Evolutionary conservation across 768 basidiomycete genomes (phyloP).

Genomic region (Pholiota conissans): DNA sequence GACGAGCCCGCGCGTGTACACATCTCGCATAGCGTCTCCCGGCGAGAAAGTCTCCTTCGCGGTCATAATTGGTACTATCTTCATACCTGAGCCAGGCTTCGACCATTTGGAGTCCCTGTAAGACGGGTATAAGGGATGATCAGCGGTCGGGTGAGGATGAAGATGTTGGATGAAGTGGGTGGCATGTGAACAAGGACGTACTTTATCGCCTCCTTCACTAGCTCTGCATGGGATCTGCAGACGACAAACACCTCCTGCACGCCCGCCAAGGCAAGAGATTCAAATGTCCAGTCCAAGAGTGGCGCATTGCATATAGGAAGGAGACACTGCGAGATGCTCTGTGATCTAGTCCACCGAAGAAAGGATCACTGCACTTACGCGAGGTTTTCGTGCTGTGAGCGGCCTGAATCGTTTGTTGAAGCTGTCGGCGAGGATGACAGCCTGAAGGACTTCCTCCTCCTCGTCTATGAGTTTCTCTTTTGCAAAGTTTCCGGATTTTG

Average conservation of each 20-base stretch:
- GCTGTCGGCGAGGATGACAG: conserved; percentile 94
- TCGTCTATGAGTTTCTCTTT: conserved; percentile 69
- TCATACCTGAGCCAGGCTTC: conserved; percentile 73
- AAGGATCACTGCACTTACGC: conserved; percentile 50
- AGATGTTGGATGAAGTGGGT: background rate
- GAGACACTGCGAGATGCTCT: conserved; percentile 60
- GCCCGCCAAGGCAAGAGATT: conserved; percentile 90
- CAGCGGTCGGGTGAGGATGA: background rate
- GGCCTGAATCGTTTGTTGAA: conserved; percentile 94
- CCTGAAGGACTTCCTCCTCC: conserved; percentile 88
- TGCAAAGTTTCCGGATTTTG: conserved; percentile 50
- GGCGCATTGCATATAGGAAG: conserved; percentile 94
- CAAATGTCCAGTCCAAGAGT: conserved; percentile 94
- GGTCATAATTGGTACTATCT: conserved; percentile 83
- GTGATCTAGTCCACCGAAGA: conserved; percentile 15
- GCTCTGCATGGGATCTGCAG: conserved; percentile 86
- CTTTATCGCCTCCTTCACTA: conserved; percentile 84
- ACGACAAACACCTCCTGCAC: conserved; percentile 97
- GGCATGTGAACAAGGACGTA: conserved; percentile 37
- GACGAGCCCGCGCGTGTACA: conserved; percentile 89
- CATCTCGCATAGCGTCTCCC: conserved; percentile 91
- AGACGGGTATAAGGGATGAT: conserved; percentile 5
- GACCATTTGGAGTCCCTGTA: conserved; percentile 84
- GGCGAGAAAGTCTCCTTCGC: conserved; percentile 86
- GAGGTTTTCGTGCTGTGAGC: conserved; percentile 83